Percentiles rank a stretch among this genome's conserved stretches.
These are phyloP conservation scores for Dactylellina haptotyla DNA, from an alignment of 2,329 filamentous ascomycete species.

Conservation along the genomic window DNA sequence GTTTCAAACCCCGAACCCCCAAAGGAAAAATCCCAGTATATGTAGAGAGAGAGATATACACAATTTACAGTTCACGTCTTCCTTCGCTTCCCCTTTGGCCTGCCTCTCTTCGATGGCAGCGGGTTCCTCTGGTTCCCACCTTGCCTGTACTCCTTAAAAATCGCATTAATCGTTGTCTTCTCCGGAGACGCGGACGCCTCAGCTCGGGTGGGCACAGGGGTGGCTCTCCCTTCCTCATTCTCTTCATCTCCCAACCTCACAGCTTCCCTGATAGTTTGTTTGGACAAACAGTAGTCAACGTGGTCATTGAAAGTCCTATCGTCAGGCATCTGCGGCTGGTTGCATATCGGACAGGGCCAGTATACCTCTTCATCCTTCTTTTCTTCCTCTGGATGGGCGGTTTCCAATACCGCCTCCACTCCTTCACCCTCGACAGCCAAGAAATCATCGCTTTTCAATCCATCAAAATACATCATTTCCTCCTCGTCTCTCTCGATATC, in stretches of 20 bases:
- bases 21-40: not conserved
- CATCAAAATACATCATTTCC: slow-evolving; percentile 57
- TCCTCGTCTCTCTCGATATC: slow-evolving; percentile 71
- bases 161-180: slow-evolving; percentile 28
- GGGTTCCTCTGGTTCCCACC: slow-evolving; percentile 35
- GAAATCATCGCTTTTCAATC: slow-evolving; percentile 54
- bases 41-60: slow-evolving; percentile 3
- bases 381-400: too few species aligned
- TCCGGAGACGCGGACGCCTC: slow-evolving; percentile 22
- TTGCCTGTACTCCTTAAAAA: slow-evolving; percentile 44
- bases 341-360: slow-evolving; percentile 91
- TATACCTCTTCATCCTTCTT: slow-evolving; percentile 62
- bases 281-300: slow-evolving; percentile 89
- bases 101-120: slow-evolving; percentile 29
- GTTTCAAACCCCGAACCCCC: not conserved
- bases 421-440: slow-evolving; percentile 21
- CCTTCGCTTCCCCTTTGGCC: slow-evolving; percentile 38
- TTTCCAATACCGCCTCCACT: not conserved
- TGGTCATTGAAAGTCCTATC: slow-evolving; percentile 87
- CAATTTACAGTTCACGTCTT: slow-evolving; percentile 15
- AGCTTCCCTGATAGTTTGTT: slow-evolving; percentile 83
- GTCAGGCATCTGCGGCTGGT: slow-evolving; percentile 73
- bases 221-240: not conserved
- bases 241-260: slow-evolving; percentile 67
- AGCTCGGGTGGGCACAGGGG: not conserved